A percentile compares a stretch with the other conserved stretches of the same genome.
Evolutionary conservation across 2,329 filamentous ascomycete species (phyloP).

Genomic region (Spiromastix sp.): DNA sequence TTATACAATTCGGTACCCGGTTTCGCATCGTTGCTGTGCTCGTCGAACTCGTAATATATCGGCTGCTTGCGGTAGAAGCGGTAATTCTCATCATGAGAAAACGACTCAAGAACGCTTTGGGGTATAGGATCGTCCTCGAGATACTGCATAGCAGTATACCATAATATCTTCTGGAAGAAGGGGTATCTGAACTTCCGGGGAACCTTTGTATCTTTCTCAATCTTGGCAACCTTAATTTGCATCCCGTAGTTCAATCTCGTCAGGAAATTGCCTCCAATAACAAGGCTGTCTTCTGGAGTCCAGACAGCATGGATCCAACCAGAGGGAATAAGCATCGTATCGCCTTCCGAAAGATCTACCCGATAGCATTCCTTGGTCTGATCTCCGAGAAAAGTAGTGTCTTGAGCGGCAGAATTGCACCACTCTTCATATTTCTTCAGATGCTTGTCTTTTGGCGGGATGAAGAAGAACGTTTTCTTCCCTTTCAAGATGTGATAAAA

Average conservation of each 20-base stretch:
- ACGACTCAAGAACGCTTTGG: constrained; percentile 41
- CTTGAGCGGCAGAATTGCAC: constrained; percentile 57
- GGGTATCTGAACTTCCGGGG: constrained; percentile 57
- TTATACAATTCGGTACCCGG: constrained; percentile 46
- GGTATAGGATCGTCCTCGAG: constrained; percentile 56
- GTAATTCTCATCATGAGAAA: constrained; percentile 44
- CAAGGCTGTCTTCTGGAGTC: constrained; percentile 58
- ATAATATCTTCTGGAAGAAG: constrained; percentile 59
- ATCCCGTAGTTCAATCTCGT: constrained; percentile 55
- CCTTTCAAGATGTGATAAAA: constrained; percentile 61
- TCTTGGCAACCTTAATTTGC: constrained; percentile 55
- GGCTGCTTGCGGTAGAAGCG: constrained; percentile 45
- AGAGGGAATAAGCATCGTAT: constrained; percentile 61
- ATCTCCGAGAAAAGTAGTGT: constrained; percentile 54
- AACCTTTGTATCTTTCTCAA: constrained; percentile 58
- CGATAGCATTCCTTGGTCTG: constrained; percentile 57
- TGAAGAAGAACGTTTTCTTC: constrained; percentile 62
- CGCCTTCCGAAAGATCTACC: constrained; percentile 54
- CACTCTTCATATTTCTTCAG: constrained; percentile 62
- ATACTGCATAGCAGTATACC: constrained; percentile 56
- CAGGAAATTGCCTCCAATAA: constrained; percentile 62
- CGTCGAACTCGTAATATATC: constrained; percentile 49
- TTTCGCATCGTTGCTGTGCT: constrained; percentile 41
- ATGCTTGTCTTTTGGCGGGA: constrained; percentile 57
- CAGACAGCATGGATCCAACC: constrained; percentile 65